Conservation (phyloP, 1,284 basidiomycete genomes). For the Serendipita sp. region DNA sequence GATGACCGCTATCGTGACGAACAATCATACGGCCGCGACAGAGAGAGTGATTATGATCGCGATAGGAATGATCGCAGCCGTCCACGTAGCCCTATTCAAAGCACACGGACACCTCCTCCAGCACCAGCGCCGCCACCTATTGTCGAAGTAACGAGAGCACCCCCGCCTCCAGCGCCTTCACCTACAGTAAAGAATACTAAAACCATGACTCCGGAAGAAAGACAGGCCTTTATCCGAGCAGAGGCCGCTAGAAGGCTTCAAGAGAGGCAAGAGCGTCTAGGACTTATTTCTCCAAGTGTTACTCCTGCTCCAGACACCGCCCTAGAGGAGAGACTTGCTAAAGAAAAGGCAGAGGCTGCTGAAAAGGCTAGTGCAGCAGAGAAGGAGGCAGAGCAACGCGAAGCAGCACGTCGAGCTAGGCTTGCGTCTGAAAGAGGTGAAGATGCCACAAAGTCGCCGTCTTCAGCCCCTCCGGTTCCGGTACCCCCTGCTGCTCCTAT, state of each 20-base stretch:
- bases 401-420: constrained; percentile 50
- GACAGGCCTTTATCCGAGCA: constrained; percentile 63
- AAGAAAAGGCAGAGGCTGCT: constrained; percentile 77
- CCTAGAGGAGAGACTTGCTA: constrained; percentile 68
- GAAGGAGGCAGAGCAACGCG: constrained; percentile 62
- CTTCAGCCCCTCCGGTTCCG: constrained; percentile 17
- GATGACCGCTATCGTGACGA: not conserved
- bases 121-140: constrained; percentile 18
- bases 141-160: constrained; percentile 22
- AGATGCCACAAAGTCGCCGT: constrained; percentile 17
- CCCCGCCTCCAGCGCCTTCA: constrained; percentile 36
- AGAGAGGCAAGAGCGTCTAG: constrained; percentile 78
- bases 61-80: constrained; percentile 30
- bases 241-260: constrained; percentile 78
- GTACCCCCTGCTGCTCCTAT: constrained; percentile 18
- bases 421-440: constrained; percentile 49
- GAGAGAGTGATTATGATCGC: constrained; percentile 1
- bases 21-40: not conserved
- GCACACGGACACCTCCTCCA: constrained; percentile 24
- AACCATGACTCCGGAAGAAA: constrained; percentile 77
- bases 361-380: constrained; percentile 64
- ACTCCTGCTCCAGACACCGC: constrained; percentile 48
- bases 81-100: constrained; percentile 25
- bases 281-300: constrained; percentile 46
- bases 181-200: constrained; percentile 37